Percentiles rank a stretch among this genome's conserved stretches.
phyloP scores from a whole-genome alignment of 768 basidiomycete genomes.

The Xerocomellus chrysenteron region DNA sequence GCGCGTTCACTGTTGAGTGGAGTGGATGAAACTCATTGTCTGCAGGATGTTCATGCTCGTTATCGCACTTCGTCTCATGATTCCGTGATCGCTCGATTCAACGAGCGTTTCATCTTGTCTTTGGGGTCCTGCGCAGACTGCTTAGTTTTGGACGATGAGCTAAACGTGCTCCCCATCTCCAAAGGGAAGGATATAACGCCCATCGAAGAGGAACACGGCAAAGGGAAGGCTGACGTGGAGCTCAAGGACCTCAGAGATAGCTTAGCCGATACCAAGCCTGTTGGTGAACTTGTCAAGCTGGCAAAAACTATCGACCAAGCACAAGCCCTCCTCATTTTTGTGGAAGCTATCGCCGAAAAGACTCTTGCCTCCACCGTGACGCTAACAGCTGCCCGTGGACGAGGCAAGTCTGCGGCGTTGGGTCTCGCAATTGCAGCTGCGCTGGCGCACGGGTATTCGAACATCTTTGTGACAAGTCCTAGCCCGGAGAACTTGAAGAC shows the following conservation, averaged over 20 bases:
- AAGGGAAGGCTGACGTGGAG: conserved; percentile 56
- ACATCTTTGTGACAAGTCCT: conserved; percentile 97
- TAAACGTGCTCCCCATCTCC: conserved; percentile 95
- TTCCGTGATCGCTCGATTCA: conserved; percentile 90
- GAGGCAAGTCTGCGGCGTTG: conserved; percentile 96
- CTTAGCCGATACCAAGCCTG: conserved; percentile 78
- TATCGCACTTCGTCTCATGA: conserved; percentile 93
- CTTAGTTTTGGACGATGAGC: conserved; percentile 93
- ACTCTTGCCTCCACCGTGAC: conserved; percentile 93
- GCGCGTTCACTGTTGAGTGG: conserved; percentile 5
- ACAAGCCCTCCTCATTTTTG: conserved; percentile 90
- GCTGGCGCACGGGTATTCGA: conserved; percentile 90
- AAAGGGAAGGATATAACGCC: conserved; percentile 89
- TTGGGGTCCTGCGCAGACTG: conserved; percentile 92
- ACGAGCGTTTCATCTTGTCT: conserved; percentile 98
- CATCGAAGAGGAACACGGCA: conserved; percentile 49
- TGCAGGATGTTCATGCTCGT: conserved; percentile 90
- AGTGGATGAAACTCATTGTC: not conserved
- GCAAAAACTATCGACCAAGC: conserved; percentile 94
- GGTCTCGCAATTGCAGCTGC: conserved; percentile 94
- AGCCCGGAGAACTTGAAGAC: conserved; percentile 98
- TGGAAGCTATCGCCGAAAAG: conserved; percentile 91
- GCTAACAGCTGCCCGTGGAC: conserved; percentile 90
- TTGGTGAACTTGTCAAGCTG: conserved; percentile 86
- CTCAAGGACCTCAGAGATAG: conserved; percentile 77